Evolutionary conservation across 2,329 filamentous ascomycete species (phyloP), one percentile per base, ranked within the genome.

Genomic region (Calonectria pteridis): DNA sequence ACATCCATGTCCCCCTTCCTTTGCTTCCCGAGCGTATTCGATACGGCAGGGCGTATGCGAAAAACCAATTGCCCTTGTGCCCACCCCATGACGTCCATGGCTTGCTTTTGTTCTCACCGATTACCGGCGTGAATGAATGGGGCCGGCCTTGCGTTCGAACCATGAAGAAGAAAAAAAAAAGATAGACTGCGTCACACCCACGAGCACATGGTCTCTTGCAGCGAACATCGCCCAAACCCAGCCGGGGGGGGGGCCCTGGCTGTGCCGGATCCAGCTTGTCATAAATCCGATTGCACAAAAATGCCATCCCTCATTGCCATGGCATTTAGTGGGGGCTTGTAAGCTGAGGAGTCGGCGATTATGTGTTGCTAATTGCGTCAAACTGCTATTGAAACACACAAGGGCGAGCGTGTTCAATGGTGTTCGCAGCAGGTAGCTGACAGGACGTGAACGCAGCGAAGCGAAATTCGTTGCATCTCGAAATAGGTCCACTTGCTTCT

Each of bases 11-110:
- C 31, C 4, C 10, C 35, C 5, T 40, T 18, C 18, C 13, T 37
- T 37, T 40, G 46, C 53, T 14, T 26, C 23, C 43, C 46, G 33
- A 59, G 40, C 40, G 49, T 46, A 59, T 35, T 16, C 29, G 14
- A 43, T 66, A 69, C 59, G 59, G 71, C 58, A 66, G 71, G 71
- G 71, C 40, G 71, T 73, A 69, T 73, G 64, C 66, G 66, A 69
- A 69, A 72, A 73, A 26, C 10, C 29, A 29, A 18, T 68, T 9
- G n/a, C 50, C 4, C 2, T 62, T 9, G 2, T 2, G 18, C 18
- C 40, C 28, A 18, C n/a, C 33, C 55, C 65, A 72, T 72, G 70
- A 68, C 70, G 70, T 72, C 23, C 13, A 26, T 26, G 55, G 43
- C 55, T 62, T 28, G n/a, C n/a, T 26, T 37, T 26, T 37, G 55